phyloP scores from a whole-genome alignment of 108 stramenopile genomes.

The Conticribra weissflogii region DNA sequence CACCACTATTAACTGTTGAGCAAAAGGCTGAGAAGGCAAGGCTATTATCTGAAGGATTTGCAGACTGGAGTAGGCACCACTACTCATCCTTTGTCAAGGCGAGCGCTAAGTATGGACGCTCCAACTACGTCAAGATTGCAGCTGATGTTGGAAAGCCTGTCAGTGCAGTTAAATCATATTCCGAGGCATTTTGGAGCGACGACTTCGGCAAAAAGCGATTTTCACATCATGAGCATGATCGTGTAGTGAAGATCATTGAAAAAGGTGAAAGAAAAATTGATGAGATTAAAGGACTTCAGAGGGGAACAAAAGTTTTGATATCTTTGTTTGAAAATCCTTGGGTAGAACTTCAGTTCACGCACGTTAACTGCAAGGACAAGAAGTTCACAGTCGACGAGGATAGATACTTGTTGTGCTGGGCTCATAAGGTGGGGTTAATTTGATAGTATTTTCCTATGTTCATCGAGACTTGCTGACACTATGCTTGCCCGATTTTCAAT shows the following conservation, averaged over 20 bases:
- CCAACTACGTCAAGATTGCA: conserved; percentile 65
- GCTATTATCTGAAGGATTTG: conserved; percentile 92
- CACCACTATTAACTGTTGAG: conserved; percentile 72
- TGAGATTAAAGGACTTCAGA: conserved; percentile 73
- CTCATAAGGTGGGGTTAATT: conserved; percentile 67
- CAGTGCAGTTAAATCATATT: conserved; percentile 59
- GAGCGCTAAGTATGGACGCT: conserved; percentile 70
- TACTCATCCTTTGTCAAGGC: conserved; percentile 93
- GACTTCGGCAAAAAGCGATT: conserved; percentile 70
- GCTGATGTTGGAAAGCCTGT: conserved; percentile 75
- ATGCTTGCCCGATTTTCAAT: no score
- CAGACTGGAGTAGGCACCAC: conserved; percentile 90
- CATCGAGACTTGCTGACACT: background rate
- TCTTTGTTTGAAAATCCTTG: conserved; percentile 90
- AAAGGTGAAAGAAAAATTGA: conserved; percentile 82
- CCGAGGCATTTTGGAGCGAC: conserved; percentile 78
- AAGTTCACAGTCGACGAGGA: conserved; percentile 51
- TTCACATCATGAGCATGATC: conserved; percentile 87
- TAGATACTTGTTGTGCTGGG: conserved; percentile 56
- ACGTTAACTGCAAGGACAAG: conserved; percentile 60
- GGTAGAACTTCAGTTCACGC: conserved; percentile 82
- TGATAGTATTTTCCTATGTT: background rate
- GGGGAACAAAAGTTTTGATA: conserved; percentile 66
- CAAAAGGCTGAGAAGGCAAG: conserved; percentile 58
- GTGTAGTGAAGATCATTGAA: conserved; percentile 81